These are phyloP conservation scores for Macrocystidia cucumis DNA, from an alignment of 1,284 basidiomycete genomes.

Conservation along the genomic window DNA sequence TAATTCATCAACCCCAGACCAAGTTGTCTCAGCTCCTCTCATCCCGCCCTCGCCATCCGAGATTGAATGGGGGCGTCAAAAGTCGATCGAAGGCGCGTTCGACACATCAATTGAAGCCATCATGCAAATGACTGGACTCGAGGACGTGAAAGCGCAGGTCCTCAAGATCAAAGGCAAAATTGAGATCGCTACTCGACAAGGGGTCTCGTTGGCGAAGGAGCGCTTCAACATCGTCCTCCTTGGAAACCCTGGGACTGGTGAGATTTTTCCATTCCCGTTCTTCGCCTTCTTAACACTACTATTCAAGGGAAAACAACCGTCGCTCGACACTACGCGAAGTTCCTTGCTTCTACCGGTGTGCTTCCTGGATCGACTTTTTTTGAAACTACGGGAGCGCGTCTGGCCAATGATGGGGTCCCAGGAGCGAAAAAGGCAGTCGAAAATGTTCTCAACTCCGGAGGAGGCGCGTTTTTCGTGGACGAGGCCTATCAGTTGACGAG, in stretches of 20 bases:
- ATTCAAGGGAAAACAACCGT: conserved; percentile 59
- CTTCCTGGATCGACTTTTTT: conserved; percentile 47
- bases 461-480: conserved; percentile 59
- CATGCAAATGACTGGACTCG: conserved; percentile 53
- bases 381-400: conserved; percentile 53
- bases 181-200: conserved; percentile 38
- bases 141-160: conserved; percentile 44
- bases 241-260: conserved; percentile 60
- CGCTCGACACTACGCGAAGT: conserved; percentile 53
- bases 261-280: conserved; percentile 5
- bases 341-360: conserved; percentile 44
- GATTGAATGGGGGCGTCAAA: conserved; percentile 41
- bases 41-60: conserved; percentile 30
- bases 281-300: not conserved
- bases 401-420: conserved; percentile 48
- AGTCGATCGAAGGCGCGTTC: conserved; percentile 33
- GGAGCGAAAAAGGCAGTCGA: conserved; percentile 44
- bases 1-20: too few species aligned
- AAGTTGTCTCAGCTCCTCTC: too few species aligned
- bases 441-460: conserved; percentile 38
- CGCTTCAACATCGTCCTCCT: conserved; percentile 47
- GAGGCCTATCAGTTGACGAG: conserved; percentile 60
- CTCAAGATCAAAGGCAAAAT: conserved; percentile 43
- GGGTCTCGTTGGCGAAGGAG: conserved; percentile 36
- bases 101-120: conserved; percentile 42